Evolutionary conservation across 2,329 filamentous ascomycete species (phyloP), one percentile per base, ranked within the genome.

Genomic region (Fusarium bulbicola): DNA sequence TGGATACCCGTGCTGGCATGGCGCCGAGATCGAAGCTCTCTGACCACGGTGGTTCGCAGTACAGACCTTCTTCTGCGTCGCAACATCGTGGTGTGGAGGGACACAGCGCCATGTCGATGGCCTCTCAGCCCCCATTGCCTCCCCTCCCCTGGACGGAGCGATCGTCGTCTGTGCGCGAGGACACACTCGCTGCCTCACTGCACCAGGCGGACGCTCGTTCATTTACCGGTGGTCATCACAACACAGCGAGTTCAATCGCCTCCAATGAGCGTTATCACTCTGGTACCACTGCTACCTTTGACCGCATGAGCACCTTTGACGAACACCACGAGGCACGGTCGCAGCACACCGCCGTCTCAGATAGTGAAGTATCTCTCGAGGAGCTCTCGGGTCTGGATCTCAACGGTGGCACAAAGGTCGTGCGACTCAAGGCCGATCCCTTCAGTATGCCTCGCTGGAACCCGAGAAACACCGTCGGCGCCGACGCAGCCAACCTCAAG

Each of bases 361-460:
- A 79, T 20, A 70, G 68, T 21, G 80, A 81, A 13, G 73, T 45
- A 5, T 74, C 78, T 2, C 67, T 82, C 4, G 78, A 81, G 39
- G 81, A 82, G 56, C 72, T 82, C 9, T 78, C 82, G 16, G 79
- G 79, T 11, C 71, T 84, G 5, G 84, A 85, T n/a, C 79, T 87
- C 30, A 82, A 83, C 63, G 80, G 79, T 62, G 80, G 79, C 47
- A 80, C 73, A 68, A 82, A 71, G 62, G 84, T 85, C 5, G 80
- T 89, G 24, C 85, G 85, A 8, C 74, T 89, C 70, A 86, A 85
- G 76, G 85, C 84, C 12, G 87, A 89, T 53, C 85, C 86, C 11
- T 79, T 79, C 34, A 81, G 80, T 18, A 87, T 89, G 83, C 88
- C 88, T 4, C 85, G 86, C 56, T 87, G 85, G 83, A 82, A 81